Percentiles rank a stretch among this genome's conserved stretches.
Conservation (phyloP, 2,329 filamentous ascomycete genomes). For the Stenocarpella maydis region DNA sequence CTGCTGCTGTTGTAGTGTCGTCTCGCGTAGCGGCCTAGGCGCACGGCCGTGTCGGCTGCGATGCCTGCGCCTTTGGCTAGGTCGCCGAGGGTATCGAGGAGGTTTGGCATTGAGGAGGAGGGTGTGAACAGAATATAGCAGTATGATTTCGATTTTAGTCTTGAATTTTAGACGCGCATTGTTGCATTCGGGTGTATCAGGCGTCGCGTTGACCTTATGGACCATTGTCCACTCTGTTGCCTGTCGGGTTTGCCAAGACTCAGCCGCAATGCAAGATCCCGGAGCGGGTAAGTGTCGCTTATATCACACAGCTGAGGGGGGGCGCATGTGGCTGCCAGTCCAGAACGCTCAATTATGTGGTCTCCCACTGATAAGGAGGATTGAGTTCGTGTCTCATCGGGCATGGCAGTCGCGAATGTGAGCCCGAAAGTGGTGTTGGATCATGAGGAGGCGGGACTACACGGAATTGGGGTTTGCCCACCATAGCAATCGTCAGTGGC, state of each 20-base stretch:
- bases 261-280: conserved; percentile 18
- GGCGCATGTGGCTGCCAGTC: background rate
- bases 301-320: background rate
- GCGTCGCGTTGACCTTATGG: background rate
- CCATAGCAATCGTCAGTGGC: no score
- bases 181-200: no score
- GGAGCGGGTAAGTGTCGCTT: background rate
- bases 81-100: background rate
- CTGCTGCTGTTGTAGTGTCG: conserved; percentile 11
- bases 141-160: background rate
- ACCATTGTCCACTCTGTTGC: background rate
- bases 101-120: background rate
- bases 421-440: no score
- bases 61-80: conserved; percentile 8
- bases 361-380: no score
- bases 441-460: no score
- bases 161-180: no score
- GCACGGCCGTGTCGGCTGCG: background rate
- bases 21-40: conserved; percentile 4
- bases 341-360: no score
- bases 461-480: no score
- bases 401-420: no score
- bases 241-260: background rate
- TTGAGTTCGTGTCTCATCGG: no score
- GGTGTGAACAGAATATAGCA: no score